Conservation (phyloP, 106 monocot species). For the Apostasia ramifera region DNA sequence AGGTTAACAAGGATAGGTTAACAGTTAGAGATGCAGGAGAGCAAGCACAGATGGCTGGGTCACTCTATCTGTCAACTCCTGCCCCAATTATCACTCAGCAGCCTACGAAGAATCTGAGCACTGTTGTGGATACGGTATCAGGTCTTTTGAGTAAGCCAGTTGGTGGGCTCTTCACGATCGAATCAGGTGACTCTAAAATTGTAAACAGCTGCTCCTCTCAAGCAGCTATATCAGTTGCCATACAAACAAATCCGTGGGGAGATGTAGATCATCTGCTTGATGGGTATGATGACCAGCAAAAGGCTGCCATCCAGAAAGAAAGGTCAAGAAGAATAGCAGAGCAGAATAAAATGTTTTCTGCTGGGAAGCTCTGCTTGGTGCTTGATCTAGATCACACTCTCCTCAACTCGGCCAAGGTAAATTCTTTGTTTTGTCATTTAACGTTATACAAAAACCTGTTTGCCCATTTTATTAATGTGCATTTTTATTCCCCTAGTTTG, state of each 20-base stretch:
- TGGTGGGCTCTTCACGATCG: background rate
- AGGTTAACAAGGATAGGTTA: constrained; percentile 21
- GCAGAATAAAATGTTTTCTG: constrained; percentile 90
- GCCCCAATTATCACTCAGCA: constrained; percentile 17
- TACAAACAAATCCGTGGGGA: constrained; percentile 47
- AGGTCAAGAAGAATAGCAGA: constrained; percentile 91
- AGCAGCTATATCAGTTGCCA: constrained; percentile 5
- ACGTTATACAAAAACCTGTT: background rate
- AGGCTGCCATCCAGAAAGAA: constrained; percentile 81
- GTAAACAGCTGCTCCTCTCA: constrained; percentile 7
- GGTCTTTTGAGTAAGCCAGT: constrained; percentile 19
- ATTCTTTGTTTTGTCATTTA: background rate
- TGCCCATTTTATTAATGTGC: constrained; percentile 19
- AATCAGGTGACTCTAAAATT: constrained; percentile 19
- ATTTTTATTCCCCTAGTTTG: constrained; percentile 44
- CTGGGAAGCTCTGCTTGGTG: constrained; percentile 71
- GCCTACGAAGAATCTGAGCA: constrained; percentile 24
- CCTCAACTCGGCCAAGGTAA: constrained; percentile 98
- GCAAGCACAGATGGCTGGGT: constrained; percentile 19
- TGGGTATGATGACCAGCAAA: constrained; percentile 89
- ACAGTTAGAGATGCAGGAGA: constrained; percentile 30
- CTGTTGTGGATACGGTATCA: constrained; percentile 12
- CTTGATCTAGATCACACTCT: constrained; percentile 98
- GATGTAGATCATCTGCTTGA: constrained; percentile 80
- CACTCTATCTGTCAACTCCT: constrained; percentile 16